Percentiles rank a stretch among this genome's conserved stretches.
phyloP scores from a whole-genome alignment of 1,284 basidiomycete species.

The Moniliella sp. region DNA sequence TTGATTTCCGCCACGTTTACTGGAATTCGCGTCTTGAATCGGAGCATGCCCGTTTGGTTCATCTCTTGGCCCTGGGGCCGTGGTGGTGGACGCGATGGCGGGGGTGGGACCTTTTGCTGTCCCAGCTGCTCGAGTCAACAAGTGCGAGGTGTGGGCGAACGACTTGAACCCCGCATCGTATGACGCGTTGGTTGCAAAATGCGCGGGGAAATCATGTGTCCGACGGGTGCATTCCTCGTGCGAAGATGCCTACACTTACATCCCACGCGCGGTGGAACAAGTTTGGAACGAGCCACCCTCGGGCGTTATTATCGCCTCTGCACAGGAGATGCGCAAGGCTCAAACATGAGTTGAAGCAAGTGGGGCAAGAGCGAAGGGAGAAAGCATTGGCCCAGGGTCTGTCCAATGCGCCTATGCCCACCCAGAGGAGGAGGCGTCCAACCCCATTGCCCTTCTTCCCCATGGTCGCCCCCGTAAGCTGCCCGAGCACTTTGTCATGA shows the following conservation, averaged over 20 bases:
- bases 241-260: slow-evolving; percentile 19
- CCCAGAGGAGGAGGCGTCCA: no score
- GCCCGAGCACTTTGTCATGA: slow-evolving; percentile 73
- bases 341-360: no score
- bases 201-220: slow-evolving; percentile 13
- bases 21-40: slow-evolving; percentile 88
- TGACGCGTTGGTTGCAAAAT: slow-evolving; percentile 44
- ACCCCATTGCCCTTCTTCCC: no score
- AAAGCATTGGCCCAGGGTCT: no score
- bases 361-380: no score
- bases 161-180: slow-evolving; percentile 77
- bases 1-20: slow-evolving; percentile 86
- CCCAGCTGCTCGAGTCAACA: slow-evolving; percentile 73
- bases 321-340: no score
- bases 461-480: slow-evolving; percentile 6
- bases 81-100: slow-evolving; percentile 76
- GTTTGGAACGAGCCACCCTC: slow-evolving; percentile 17
- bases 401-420: no score
- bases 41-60: slow-evolving; percentile 68
- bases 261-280: slow-evolving; percentile 6
- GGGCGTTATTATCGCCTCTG: no score
- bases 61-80: slow-evolving; percentile 44
- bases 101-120: slow-evolving; percentile 91
- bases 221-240: slow-evolving; percentile 8
- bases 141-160: slow-evolving; percentile 56